Evolutionary conservation across 768 basidiomycete genomes (phyloP).

Genomic region (Pseudohyphozyma bogoriensis): DNA sequence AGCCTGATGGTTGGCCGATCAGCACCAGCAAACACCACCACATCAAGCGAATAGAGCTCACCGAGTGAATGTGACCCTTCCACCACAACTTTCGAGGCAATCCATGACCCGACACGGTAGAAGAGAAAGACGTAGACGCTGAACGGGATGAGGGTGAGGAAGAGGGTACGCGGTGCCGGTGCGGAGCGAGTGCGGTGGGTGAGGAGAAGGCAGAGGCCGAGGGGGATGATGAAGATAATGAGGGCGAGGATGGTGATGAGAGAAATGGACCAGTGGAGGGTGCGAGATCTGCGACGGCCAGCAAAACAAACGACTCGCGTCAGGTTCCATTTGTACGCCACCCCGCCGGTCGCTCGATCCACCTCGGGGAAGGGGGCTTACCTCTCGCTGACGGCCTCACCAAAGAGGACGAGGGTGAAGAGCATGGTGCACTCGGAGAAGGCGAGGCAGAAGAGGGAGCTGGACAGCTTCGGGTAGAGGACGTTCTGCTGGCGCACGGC

Average conservation of each 20-base stretch:
- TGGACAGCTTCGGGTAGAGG: constrained; percentile 19
- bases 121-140: constrained; percentile 28
- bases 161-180: constrained; percentile 18
- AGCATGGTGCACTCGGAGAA: constrained; percentile 33
- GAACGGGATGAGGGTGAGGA: constrained; percentile 30
- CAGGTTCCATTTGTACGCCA: not conserved
- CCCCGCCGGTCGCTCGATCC: too few species aligned
- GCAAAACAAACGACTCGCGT: not conserved
- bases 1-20: too few species aligned
- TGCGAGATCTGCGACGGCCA: constrained; percentile 22
- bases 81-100: constrained; percentile 24
- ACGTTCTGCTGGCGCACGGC: not conserved
- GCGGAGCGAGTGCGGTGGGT: constrained; percentile 22
- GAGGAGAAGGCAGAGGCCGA: constrained; percentile 31
- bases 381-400: constrained; percentile 25
- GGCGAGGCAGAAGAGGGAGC: constrained; percentile 30
- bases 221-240: constrained; percentile 32
- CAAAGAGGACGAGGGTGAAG: constrained; percentile 32
- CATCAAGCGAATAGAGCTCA: not conserved
- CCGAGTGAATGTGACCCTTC: constrained; percentile 28
- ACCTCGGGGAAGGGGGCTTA: constrained; percentile 8
- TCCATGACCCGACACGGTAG: constrained; percentile 24
- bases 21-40: too few species aligned
- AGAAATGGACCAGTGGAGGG: constrained; percentile 33
- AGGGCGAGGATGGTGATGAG: constrained; percentile 29